A percentile compares a stretch with the other conserved stretches of the same genome.
Evolutionary conservation across 306 rosid genomes (phyloP).

Genomic region (Trifolium fragiferum): DNA sequence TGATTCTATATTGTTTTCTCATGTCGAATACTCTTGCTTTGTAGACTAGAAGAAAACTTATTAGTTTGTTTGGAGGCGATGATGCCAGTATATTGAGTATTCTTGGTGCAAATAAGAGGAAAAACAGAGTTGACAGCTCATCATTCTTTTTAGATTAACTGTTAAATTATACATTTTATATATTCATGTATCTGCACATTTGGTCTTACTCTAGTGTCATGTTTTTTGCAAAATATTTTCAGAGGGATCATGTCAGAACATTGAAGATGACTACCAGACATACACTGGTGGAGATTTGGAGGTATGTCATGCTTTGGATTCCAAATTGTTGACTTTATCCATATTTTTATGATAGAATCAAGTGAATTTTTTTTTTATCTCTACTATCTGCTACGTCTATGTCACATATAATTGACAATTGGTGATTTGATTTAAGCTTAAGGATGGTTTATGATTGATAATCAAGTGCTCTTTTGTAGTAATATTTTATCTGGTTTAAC

Average conservation of each 20-base stretch:
- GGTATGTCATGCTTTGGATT: slow-evolving; percentile 39
- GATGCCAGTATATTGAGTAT: slow-evolving; percentile 66
- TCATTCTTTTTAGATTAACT: too few relatives aligned
- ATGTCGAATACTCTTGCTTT: slow-evolving; percentile 26
- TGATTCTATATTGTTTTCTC: slow-evolving; percentile 7
- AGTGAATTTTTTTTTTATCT: background rate
- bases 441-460: background rate
- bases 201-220: slow-evolving; percentile 33
- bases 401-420: slow-evolving; percentile 7
- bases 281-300: slow-evolving; percentile 54
- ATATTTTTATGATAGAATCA: background rate
- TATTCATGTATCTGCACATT: slow-evolving; percentile 5
- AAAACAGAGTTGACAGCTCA: background rate
- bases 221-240: slow-evolving; percentile 14
- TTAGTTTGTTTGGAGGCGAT: slow-evolving; percentile 70
- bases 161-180: slow-evolving; percentile 1
- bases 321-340: slow-evolving; percentile 2
- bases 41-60: slow-evolving; percentile 79
- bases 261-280: slow-evolving; percentile 56
- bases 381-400: background rate
- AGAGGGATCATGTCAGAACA: slow-evolving; percentile 51
- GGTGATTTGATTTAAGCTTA: background rate
- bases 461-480: too few relatives aligned
- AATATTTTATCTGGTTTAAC: background rate
- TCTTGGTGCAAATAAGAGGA: slow-evolving; percentile 46